phyloP scores from a whole-genome alignment of 78 protist species.

The Pigoraptor vietnamica region DNA sequence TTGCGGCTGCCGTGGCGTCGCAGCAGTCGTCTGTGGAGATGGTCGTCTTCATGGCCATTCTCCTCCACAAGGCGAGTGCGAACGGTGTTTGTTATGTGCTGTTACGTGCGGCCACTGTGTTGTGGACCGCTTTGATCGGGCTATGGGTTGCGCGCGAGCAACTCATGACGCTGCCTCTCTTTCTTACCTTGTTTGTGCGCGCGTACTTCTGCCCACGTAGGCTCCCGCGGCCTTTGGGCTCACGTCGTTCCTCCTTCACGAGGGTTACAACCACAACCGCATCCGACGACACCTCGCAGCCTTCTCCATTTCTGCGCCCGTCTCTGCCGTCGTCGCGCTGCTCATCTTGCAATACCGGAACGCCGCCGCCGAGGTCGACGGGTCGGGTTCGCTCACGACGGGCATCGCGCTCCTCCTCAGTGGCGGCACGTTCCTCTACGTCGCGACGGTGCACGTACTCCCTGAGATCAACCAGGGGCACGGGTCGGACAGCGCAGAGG shows the following conservation, averaged over 20 bases:
- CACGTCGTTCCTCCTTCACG: constrained; percentile 6
- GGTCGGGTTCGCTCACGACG: not conserved
- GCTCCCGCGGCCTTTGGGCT: constrained; percentile 31
- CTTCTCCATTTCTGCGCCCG: constrained; percentile 15
- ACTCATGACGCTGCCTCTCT: no score
- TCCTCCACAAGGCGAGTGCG: constrained; percentile 20
- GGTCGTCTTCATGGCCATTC: constrained; percentile 14
- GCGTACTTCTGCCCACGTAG: no score
- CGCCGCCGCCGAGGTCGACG: not conserved
- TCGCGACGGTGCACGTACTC: constrained; percentile 36
- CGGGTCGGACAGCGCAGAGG: not conserved
- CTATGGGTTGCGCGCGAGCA: no score
- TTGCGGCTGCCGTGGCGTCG: constrained; percentile 13
- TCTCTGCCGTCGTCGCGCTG: not conserved
- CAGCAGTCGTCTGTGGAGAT: not conserved
- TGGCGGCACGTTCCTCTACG: constrained; percentile 35
- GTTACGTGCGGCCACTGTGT: no score
- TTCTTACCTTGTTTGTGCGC: no score
- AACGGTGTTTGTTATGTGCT: no score
- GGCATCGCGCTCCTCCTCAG: constrained; percentile 18
- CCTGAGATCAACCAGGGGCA: constrained; percentile 12
- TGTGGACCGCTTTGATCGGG: no score
- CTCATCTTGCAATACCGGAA: not conserved
- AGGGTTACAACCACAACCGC: constrained; percentile 3
- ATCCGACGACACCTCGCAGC: not conserved